Conservation (phyloP, 805 yeast species). For the Ogataea henricii region DNA sequence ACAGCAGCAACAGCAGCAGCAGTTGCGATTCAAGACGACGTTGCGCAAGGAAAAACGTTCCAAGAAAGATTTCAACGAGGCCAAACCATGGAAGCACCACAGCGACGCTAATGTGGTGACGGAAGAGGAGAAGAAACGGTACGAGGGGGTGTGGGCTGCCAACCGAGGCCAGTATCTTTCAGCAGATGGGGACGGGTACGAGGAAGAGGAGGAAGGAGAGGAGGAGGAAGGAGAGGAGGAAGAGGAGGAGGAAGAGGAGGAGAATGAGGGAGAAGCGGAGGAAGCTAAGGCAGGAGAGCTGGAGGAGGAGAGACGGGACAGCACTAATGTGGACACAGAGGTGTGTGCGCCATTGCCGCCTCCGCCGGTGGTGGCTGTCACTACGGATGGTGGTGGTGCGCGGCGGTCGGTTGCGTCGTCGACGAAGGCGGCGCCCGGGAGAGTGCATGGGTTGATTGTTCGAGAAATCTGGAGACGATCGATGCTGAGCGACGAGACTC, state of each 20-base stretch:
- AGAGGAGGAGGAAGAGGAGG: neutral
- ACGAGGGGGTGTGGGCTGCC: constrained; percentile 93
- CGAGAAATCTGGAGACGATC: constrained; percentile 81
- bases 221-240: neutral
- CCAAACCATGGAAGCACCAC: constrained; percentile 94
- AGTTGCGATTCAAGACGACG: constrained; percentile 51
- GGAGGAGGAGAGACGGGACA: too few species aligned
- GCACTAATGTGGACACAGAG: neutral
- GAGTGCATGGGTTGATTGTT: constrained; percentile 64
- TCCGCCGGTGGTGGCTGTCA: neutral
- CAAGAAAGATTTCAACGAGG: constrained; percentile 65
- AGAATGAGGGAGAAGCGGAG: neutral
- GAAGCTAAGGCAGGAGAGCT: too few species aligned
- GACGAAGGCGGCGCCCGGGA: constrained; percentile 11
- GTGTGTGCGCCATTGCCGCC: neutral
- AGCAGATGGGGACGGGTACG: constrained; percentile 11
- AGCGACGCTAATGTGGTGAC: constrained; percentile 49
- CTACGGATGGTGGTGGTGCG: neutral
- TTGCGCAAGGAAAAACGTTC: constrained; percentile 42
- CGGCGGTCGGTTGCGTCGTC: constrained; percentile 4
- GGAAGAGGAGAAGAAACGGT: constrained; percentile 76
- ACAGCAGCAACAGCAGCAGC: constrained; percentile 18
- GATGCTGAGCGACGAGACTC: constrained; percentile 60
- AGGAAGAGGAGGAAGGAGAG: neutral
- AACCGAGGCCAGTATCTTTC: constrained; percentile 67